A percentile compares a stretch with the other conserved stretches of the same genome.
Conservation (phyloP, 139 green algal genomes). For the Auxenochlorella protothecoides region DNA sequence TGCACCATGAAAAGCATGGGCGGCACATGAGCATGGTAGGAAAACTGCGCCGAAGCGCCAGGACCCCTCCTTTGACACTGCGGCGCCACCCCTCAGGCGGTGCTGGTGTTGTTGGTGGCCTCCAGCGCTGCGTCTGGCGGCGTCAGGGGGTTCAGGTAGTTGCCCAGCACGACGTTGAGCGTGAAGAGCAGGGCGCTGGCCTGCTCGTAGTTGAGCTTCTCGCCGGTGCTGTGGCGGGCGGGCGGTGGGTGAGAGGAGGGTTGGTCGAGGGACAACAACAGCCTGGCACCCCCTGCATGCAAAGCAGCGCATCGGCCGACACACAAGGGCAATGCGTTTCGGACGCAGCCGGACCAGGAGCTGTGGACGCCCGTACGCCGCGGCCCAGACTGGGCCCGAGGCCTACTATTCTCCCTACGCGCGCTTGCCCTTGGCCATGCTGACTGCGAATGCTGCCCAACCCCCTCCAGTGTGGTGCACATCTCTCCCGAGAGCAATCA, state of each 20-base stretch:
- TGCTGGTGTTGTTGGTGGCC: neutral
- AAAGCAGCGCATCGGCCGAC: neutral
- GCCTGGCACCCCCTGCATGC: neutral
- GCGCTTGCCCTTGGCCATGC: no score
- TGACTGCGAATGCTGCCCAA: no score
- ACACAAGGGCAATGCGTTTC: neutral
- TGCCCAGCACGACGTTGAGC: slow-evolving; percentile 26
- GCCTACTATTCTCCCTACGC: no score
- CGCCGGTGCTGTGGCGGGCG: slow-evolving; percentile 1
- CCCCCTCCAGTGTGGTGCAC: no score
- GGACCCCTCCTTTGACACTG: no score
- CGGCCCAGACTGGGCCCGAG: no score
- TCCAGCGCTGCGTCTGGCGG: slow-evolving; percentile 9
- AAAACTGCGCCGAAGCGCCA: no score
- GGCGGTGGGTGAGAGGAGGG: neutral
- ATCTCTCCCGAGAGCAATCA: no score
- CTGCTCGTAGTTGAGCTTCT: slow-evolving; percentile 30
- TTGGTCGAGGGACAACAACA: neutral
- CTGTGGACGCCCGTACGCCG: neutral
- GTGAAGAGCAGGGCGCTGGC: slow-evolving; percentile 29
- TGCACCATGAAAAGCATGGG: no score
- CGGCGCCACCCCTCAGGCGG: no score
- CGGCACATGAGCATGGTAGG: no score
- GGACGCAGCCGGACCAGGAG: neutral
- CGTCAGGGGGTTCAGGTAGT: slow-evolving; percentile 17